phyloP scores from a whole-genome alignment of 805 yeast species.

The Hyphopichia homilentoma region DNA sequence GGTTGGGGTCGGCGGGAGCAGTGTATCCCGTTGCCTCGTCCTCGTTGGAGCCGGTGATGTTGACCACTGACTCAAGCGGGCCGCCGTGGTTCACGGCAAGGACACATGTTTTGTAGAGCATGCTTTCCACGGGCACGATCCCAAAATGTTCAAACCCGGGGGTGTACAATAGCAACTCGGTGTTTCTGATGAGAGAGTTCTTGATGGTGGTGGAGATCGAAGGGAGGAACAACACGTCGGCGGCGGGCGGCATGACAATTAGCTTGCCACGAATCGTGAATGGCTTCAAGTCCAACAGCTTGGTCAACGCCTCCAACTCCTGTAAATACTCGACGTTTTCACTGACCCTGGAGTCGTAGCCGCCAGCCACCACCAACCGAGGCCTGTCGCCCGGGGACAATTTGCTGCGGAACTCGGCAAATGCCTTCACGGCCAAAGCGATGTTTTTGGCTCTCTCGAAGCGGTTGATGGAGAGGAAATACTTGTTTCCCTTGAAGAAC shows the following conservation, averaged over 20 bases:
- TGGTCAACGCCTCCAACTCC: slow-evolving; percentile 53
- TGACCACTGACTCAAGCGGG: slow-evolving; percentile 73
- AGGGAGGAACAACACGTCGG: slow-evolving; percentile 70
- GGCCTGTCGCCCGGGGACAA: slow-evolving; percentile 28
- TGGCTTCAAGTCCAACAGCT: slow-evolving; percentile 40
- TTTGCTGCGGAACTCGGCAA: slow-evolving; percentile 37
- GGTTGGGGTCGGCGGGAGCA: slow-evolving; percentile 40
- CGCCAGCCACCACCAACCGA: slow-evolving; percentile 79
- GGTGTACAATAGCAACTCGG: slow-evolving; percentile 73
- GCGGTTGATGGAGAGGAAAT: slow-evolving; percentile 76
- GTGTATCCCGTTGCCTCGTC: slow-evolving; percentile 61
- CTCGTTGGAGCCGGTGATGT: slow-evolving; percentile 22
- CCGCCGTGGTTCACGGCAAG: slow-evolving; percentile 90
- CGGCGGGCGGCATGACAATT: slow-evolving; percentile 28
- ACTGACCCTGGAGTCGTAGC: slow-evolving; percentile 70
- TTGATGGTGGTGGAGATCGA: slow-evolving; percentile 69
- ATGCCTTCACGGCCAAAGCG: slow-evolving; percentile 71
- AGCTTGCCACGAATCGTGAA: slow-evolving; percentile 43
- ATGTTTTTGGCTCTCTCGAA: slow-evolving; percentile 86
- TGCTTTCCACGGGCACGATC: slow-evolving; percentile 94
- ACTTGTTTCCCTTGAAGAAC: slow-evolving; percentile 34
- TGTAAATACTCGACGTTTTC: slow-evolving; percentile 74
- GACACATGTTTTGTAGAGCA: slow-evolving; percentile 80
- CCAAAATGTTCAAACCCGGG: slow-evolving; percentile 96
- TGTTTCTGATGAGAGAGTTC: slow-evolving; percentile 51